phyloP scores from a whole-genome alignment of 148 eudicot genomes.

The Vaccinium darrowii region DNA sequence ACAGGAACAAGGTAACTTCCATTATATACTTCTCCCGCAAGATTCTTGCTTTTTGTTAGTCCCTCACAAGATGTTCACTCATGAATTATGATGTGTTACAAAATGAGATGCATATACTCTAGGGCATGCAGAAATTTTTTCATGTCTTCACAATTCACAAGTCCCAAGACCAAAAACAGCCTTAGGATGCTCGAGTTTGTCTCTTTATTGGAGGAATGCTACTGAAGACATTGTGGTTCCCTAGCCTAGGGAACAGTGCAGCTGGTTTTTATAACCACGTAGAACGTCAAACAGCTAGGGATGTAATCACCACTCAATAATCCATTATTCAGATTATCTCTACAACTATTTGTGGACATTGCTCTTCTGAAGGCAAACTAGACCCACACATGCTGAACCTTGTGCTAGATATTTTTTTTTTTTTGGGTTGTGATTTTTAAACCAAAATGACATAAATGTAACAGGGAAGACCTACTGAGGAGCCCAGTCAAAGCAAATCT shows the following conservation, averaged over 20 bases:
- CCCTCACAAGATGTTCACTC: not conserved
- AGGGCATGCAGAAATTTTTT: not conserved
- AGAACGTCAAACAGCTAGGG: not conserved
- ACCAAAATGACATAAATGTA: constrained; percentile 6
- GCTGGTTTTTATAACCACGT: not conserved
- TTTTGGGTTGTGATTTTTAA: not conserved
- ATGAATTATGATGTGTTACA: not conserved
- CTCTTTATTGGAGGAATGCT: not conserved
- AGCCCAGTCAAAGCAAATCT: constrained; percentile 22
- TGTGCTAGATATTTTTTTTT: not conserved
- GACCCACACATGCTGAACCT: not conserved
- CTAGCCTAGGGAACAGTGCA: not conserved
- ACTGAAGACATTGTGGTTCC: not conserved
- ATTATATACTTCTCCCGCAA: not conserved
- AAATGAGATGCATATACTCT: not conserved
- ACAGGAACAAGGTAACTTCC: constrained; percentile 59
- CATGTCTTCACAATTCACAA: not conserved
- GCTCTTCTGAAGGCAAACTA: not conserved
- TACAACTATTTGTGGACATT: not conserved
- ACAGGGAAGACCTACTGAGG: constrained; percentile 39
- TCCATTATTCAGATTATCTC: not conserved
- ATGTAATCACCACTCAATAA: not conserved
- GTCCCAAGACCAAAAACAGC: not conserved
- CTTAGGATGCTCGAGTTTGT: not conserved
- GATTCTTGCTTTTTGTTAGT: not conserved